Percentiles rank a stretch among this genome's conserved stretches.
Conservation (phyloP, 306 rosid species). For the Acacia confusa region DNA sequence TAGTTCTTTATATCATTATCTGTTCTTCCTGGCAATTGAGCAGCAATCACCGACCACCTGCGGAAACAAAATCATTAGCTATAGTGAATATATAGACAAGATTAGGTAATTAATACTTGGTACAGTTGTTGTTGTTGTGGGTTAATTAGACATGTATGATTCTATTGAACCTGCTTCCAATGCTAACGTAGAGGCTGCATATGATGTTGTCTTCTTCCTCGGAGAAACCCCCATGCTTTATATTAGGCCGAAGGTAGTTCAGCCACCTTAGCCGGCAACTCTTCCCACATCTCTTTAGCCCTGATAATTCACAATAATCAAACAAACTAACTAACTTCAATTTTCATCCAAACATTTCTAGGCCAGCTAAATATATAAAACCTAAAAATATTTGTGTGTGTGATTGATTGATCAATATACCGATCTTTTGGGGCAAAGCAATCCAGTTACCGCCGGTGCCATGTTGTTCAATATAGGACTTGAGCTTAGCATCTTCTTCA, state of each 20-base stretch:
- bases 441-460: conserved; percentile 59
- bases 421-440: conserved; percentile 63
- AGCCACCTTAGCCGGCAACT: conserved; percentile 95
- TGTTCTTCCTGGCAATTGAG: conserved; percentile 90
- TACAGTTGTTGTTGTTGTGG: background rate
- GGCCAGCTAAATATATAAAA: background rate
- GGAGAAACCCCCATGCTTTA: conserved; percentile 87
- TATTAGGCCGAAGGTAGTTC: conserved; percentile 94
- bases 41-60: conserved; percentile 97
- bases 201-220: conserved; percentile 92
- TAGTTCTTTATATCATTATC: conserved; percentile 96
- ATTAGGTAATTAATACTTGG: background rate
- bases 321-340: background rate
- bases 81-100: background rate
- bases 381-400: background rate
- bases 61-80: background rate
- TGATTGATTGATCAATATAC: conserved; percentile 30
- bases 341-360: background rate
- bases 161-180: conserved; percentile 81
- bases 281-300: conserved; percentile 89
- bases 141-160: background rate
- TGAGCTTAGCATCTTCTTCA: conserved; percentile 54
- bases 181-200: conserved; percentile 80
- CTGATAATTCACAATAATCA: conserved; percentile 32
- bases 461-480: conserved; percentile 42